Base-by-base conservation (phyloP, 768 basidiomycete genomes). In the Tylopilus subfusipes region DNA sequence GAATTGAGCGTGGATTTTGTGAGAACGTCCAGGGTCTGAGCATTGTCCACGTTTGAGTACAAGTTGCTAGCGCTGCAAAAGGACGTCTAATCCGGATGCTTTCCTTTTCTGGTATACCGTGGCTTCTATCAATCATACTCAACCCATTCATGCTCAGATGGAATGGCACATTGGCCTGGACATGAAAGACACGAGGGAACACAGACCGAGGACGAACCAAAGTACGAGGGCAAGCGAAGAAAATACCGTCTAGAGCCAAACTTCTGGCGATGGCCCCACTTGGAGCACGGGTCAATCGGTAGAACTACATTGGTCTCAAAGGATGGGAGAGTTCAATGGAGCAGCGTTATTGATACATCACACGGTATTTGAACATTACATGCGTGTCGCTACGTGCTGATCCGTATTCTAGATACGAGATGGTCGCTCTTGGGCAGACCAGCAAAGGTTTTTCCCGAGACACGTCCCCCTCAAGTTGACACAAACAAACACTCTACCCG, bases 111-210 rank as follows among this genome's bases (percentile, higher is more conserved):
- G 55, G 66, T 2, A 36, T 21, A 10, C 27, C 10, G 6, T 13
- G 16, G 14, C 33, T 14, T 25, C 3, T 14, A 24, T 43, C 67
- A 38, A n/a, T 1, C 30, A 2, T 5, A 6, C 30, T 10, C 2
- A 2, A 2, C 30, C 10, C 10, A 2, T 30, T 30, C 7, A 40
- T 47, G 44, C 43, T 72, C 73, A 71, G 76, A 84, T 88, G 85
- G 84, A 83, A 89, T 90, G 87, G 83, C 84, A 69, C 76, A 75
- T 69, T 89, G 87, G 86, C 86, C 86, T 36, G 71, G 76, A 65
- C 76, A 81, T 75, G 70, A 76, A 63, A 73, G 73, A 68, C 61
- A 51, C 39, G 64, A 67, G 54, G 59, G 34, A 39, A 39, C 56
- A 54, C 56, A 52, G 33, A 42, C 36, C 39, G 68, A 66, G 47